Conservation (phyloP, 495 filamentous ascomycete species). For the Daldinia caldariorum region DNA sequence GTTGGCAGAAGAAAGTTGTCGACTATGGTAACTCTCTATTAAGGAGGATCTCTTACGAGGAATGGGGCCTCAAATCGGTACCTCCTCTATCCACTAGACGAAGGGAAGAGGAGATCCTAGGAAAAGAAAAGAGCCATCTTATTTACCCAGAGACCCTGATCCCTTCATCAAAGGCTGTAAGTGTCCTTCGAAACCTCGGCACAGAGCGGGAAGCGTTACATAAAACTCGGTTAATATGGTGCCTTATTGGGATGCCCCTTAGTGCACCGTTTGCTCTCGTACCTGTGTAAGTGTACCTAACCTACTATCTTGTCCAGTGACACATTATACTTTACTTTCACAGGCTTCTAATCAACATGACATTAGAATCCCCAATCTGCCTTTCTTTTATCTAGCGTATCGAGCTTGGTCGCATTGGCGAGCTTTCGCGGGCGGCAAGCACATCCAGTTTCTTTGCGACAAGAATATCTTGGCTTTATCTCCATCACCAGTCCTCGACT, state of each 20-base stretch:
- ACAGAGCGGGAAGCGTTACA: conserved; percentile 86
- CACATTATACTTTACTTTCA: not conserved
- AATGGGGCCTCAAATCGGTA: conserved; percentile 96
- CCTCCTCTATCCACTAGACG: conserved; percentile 79
- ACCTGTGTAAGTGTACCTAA: conserved; percentile 80
- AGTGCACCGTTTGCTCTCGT: conserved; percentile 81
- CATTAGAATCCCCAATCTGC: conserved; percentile 87
- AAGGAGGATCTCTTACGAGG: conserved; percentile 89
- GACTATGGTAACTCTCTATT: conserved; percentile 86
- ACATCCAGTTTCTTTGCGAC: conserved; percentile 81
- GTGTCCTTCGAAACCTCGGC: conserved; percentile 70
- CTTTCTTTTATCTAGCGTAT: conserved; percentile 95
- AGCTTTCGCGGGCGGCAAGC: conserved; percentile 84
- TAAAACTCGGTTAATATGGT: conserved; percentile 78
- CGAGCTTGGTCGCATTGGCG: conserved; percentile 74
- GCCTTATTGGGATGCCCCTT: conserved; percentile 83
- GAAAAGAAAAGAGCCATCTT: conserved; percentile 75
- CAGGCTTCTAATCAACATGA: conserved; percentile 15
- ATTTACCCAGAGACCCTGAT: conserved; percentile 79
- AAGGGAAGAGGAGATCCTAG: conserved; percentile 68
- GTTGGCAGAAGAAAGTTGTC: conserved; percentile 89
- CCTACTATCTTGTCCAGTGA: not conserved
- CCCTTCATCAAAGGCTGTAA: conserved; percentile 65
- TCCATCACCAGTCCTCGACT: conserved; percentile 73
- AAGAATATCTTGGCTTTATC: conserved; percentile 71